Evolutionary conservation across 805 yeast species (phyloP).

Genomic region (Debaryomyces prosopidis): DNA sequence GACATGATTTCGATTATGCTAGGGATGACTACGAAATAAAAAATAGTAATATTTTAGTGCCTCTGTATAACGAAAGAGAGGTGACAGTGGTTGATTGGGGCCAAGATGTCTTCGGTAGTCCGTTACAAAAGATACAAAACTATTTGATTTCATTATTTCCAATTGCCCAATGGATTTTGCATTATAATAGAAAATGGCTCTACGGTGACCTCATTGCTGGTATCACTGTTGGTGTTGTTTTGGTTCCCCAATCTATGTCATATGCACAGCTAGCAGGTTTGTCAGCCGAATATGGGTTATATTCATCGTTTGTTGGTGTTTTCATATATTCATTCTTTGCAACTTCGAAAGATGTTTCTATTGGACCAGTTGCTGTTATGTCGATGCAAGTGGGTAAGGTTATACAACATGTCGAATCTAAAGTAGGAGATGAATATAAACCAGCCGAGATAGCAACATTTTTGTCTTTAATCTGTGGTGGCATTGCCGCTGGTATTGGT

Average conservation of each 20-base stretch:
- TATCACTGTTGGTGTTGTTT: constrained; percentile 86
- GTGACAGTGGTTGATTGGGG: constrained; percentile 37
- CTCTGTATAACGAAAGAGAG: constrained; percentile 35
- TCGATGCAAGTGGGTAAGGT: constrained; percentile 81
- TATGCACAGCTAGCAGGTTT: constrained; percentile 86
- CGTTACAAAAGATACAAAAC: constrained; percentile 34
- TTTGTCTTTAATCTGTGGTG: constrained; percentile 80
- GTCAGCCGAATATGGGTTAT: constrained; percentile 81
- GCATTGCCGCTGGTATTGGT: constrained; percentile 81
- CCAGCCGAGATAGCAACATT: constrained; percentile 80
- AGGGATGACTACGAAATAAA: background rate
- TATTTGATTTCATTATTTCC: constrained; percentile 76
- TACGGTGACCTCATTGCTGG: constrained; percentile 87
- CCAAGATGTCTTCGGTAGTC: constrained; percentile 31
- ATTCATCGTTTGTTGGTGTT: constrained; percentile 91
- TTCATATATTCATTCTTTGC: constrained; percentile 88
- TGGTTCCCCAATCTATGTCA: constrained; percentile 96
- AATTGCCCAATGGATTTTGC: constrained; percentile 77
- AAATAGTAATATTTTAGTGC: constrained; percentile 22
- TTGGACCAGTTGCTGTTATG: constrained; percentile 98
- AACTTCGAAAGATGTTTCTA: constrained; percentile 91
- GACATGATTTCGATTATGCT: constrained; percentile 13
- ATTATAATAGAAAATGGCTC: constrained; percentile 79
- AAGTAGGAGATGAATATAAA: constrained; percentile 43
- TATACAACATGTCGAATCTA: constrained; percentile 56